Evolutionary conservation across 2,329 filamentous ascomycete species (phyloP), one percentile per base, ranked within the genome.

Genomic region (Neurospora sp.): DNA sequence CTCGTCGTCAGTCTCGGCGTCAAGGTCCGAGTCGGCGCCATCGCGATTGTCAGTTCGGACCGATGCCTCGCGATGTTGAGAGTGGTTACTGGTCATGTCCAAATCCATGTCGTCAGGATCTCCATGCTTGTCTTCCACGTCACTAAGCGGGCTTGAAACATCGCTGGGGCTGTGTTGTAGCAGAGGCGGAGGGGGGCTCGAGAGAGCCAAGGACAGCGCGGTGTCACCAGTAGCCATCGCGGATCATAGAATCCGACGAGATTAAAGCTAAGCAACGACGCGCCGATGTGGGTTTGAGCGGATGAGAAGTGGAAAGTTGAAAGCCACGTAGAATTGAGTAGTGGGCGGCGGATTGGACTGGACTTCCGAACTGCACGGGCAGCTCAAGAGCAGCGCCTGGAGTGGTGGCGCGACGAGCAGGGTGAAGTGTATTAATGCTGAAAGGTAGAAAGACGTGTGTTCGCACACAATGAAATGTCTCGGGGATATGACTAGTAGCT

Each of bases 61-160:
- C 19, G 74, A 72, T 8, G 73, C 72, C 17, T 69, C 67, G 62
- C 69, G 71, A 6, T 43, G 67, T 23, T 66, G 69, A 37, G 71
- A 70, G 67, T 65, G 70, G 39, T 70, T 68, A 28, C 70, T 74
- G 62, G 73, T 75, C 41, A 77, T 79, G 72, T 82, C 80, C 66
- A 84, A 79, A 71, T 82, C 81, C 79, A 87, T 85, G 71, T 86
- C 86, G 68, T 91, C 90, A 73, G 91, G 88, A 68, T 92, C 90
- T 62, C 84, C 86, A 72, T 92, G 89, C 76, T 88, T 88, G 76
- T 97, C 92, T 77, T 94, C 93, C 70, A 97, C 92, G 76, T 97
- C 95, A 82, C 93, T 97, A 75, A 98, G 85, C 76, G 93, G 96
- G 80, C 95, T 98, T 46, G 94, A 97, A 68, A 91, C 85, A 78